Percentiles rank a stretch among this genome's conserved stretches.
Conservation (phyloP, 176 grass and related monocot genomes). For the Ensete ventricosum region DNA sequence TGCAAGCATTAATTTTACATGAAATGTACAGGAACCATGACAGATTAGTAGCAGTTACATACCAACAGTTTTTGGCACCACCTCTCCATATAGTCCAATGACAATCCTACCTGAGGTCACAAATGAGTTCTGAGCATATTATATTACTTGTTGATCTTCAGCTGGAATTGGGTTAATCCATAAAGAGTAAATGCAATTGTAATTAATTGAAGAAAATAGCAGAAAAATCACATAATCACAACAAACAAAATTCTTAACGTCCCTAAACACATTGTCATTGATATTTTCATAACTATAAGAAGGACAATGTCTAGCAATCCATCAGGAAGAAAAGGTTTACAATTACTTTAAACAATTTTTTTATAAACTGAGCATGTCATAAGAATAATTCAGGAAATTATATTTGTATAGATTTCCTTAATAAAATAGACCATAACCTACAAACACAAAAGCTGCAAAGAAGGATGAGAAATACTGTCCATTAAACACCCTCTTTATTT, state of each 20-base stretch:
- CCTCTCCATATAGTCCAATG: constrained; percentile 72
- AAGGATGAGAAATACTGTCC: too few relatives aligned
- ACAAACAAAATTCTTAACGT: not conserved
- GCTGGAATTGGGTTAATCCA: not conserved
- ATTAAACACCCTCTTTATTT: too few relatives aligned
- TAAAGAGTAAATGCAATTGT: not conserved
- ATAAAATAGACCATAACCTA: too few relatives aligned
- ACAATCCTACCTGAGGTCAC: constrained; percentile 76
- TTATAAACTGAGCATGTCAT: too few relatives aligned
- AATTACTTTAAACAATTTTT: too few relatives aligned
- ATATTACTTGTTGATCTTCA: not conserved
- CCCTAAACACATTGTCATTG: not conserved
- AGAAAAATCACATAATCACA: not conserved
- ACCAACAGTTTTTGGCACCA: constrained; percentile 90
- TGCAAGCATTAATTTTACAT: not conserved
- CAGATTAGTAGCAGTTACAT: constrained; percentile 16
- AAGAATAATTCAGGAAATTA: too few relatives aligned
- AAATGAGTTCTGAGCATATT: not conserved
- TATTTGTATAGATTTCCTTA: too few relatives aligned
- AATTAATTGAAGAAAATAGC: not conserved
- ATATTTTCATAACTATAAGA: not conserved
- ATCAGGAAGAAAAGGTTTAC: not conserved
- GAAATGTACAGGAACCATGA: not conserved
- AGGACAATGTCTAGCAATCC: not conserved
- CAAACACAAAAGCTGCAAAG: too few relatives aligned